These are phyloP conservation scores for Pseudogymnoascus verrucosus DNA, from an alignment of 2,329 filamentous ascomycete species.

Conservation along the genomic window DNA sequence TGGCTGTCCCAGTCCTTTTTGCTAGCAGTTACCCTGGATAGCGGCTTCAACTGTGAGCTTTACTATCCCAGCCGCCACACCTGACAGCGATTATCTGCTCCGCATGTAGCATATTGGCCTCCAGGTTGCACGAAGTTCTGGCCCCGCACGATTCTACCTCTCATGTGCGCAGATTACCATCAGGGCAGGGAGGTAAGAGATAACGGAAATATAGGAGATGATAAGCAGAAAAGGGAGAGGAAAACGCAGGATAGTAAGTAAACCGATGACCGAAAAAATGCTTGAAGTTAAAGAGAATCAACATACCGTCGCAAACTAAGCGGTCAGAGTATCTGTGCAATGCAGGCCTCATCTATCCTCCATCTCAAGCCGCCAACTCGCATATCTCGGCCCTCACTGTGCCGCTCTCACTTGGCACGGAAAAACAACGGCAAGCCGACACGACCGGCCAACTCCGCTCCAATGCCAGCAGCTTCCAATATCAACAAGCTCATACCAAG, in stretches of 20 bases:
- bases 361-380: not conserved
- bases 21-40: not conserved
- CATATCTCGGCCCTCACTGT: not conserved
- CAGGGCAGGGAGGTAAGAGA: slow-evolving; percentile 12
- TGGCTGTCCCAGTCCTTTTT: not conserved
- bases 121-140: slow-evolving; percentile 13
- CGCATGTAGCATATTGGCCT: slow-evolving; percentile 29
- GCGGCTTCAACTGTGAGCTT: slow-evolving; percentile 23
- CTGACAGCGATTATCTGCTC: slow-evolving; percentile 32
- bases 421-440: not conserved
- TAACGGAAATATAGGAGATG: not conserved
- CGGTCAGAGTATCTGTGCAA: not conserved
- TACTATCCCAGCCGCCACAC: slow-evolving; percentile 28
- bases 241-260: not conserved
- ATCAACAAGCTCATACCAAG: not conserved
- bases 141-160: slow-evolving; percentile 24
- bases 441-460: not conserved
- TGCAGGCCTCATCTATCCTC: not conserved
- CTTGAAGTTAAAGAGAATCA: not conserved
- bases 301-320: not conserved
- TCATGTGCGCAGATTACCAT: slow-evolving; percentile 36
- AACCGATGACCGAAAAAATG: not conserved
- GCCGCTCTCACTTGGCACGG: not conserved
- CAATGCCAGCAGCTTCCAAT: not conserved
- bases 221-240: not conserved